Evolutionary conservation across 768 basidiomycete genomes (phyloP), one percentile per base, ranked within the genome.

Genomic region (Tricholoma furcatifolium): DNA sequence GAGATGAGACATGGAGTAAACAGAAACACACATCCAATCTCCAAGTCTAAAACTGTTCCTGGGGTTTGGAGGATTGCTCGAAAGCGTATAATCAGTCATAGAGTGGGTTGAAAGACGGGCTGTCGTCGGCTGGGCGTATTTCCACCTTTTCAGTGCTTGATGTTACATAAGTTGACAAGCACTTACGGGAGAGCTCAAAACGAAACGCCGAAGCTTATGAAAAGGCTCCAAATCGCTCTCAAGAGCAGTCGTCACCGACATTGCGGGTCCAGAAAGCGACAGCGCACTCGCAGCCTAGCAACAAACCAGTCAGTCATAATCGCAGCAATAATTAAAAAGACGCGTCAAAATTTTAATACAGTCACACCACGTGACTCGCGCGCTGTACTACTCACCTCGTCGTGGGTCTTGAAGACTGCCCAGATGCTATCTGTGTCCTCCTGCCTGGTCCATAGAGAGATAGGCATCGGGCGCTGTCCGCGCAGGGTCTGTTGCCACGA

Each of bases 61-160:
- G 12, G 84, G 82, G 62, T 87, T 88, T 11, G 87, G 87, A 5
- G 87, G 87, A 58, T 88, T 88, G 60, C 66, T 81, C 15, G 86
- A 88, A 47, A 87, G 72, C 4, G 81, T 75, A 55, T 82, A 85
- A 31, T 78, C 52, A 39, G 39, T 51, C 51, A 63, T 58, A 38
- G 55, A 43, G 17, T 50, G 47, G 3, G 52, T 30, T 34, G 54
- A 43, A 49, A 62, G 55, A 52, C 56, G 57, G 24, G 57, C 57
- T 59, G 54, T 27, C 49, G 55, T 53, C 49, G 61, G 47, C 64
- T 60, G 43, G 55, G 46, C 47, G 58, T 38, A 49, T 55, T 20
- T 55, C 3, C 27, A 7, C 27, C 27, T 64, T 50, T 45, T 48
- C 50, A 55, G 57, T 53, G 61, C 58, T 59, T 24, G 14, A 51